Percentiles rank a stretch among this genome's conserved stretches.
These are phyloP conservation scores for Pichia sporocuriosa DNA, from an alignment of 805 yeast genomes.

Conservation along the genomic window DNA sequence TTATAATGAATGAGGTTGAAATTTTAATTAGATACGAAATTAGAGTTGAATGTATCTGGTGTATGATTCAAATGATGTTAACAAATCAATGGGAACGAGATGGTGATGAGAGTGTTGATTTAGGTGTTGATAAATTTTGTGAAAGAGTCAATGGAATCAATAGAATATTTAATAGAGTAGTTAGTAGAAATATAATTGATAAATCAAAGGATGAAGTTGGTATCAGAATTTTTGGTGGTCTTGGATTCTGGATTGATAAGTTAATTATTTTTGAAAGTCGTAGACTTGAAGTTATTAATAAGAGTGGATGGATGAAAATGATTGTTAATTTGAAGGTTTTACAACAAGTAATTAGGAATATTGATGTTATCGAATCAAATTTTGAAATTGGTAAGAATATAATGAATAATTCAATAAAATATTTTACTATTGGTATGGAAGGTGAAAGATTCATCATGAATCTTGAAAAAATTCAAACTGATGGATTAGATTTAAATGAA, in stretches of 20 bases:
- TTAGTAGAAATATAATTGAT: slow-evolving; percentile 6
- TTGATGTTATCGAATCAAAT: slow-evolving; percentile 22
- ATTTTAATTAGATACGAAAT: slow-evolving; percentile 52
- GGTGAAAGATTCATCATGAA: slow-evolving; percentile 12
- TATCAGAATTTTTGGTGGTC: slow-evolving; percentile 14
- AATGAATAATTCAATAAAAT: slow-evolving; percentile 37
- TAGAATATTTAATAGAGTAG: slow-evolving; percentile 12
- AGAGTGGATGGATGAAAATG: slow-evolving; percentile 52
- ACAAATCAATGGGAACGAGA: slow-evolving; percentile 7
- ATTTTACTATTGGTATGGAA: slow-evolving; percentile 39
- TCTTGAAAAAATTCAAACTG: slow-evolving; percentile 1
- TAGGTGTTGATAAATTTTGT: slow-evolving; percentile 14
- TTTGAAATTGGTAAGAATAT: slow-evolving; percentile 1
- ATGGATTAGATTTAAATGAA: slow-evolving; percentile 25
- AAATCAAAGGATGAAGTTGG: slow-evolving; percentile 8
- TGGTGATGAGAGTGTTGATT: slow-evolving; percentile 13
- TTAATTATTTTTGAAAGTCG: slow-evolving; percentile 47
- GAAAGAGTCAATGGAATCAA: slow-evolving; percentile 12
- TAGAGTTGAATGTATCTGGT: slow-evolving; percentile 25
- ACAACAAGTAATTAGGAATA: slow-evolving; percentile 62
- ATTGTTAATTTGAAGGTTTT: slow-evolving; percentile 55
- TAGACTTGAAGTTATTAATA: slow-evolving; percentile 43
- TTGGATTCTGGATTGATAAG: slow-evolving; percentile 35
- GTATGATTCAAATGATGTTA: slow-evolving; percentile 13
- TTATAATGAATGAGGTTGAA: slow-evolving; percentile 33